Evolutionary conservation across 2,329 filamentous ascomycete genomes (phyloP), one percentile per base, ranked within the genome.

Genomic region (Aspergillus niger): DNA sequence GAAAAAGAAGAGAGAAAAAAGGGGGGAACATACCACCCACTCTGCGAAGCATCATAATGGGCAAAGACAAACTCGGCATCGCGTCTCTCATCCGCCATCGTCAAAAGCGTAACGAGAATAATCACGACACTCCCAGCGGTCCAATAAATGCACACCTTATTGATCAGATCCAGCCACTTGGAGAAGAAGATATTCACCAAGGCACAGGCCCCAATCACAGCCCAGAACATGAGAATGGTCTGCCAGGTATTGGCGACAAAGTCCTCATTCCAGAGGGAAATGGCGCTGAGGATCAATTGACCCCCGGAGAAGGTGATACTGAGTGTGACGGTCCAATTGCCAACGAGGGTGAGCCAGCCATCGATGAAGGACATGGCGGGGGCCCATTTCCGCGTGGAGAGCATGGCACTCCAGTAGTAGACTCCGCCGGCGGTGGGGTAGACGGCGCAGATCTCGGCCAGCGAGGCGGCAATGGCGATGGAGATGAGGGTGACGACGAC

Each of bases 121-220:
- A 91, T 88, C 54, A 91, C 62, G 3, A 90, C 87, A 44, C 85
- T 87, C 0, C 82, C 81, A 0, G 78, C 84, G 0, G 89, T 91
- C 89, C 89, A 91, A 71, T 86, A 89, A 57, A 91, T 90, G 72
- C 89, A 91, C 50, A 90, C 74, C 67, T 89, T 90, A 71, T 91
- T 91, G 71, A 91, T 88, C 56, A 89, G 66, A 69, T 90, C 87
- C 52, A 91, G 76, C 64, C 84, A 85, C 56, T 81, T 84, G 5
- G 85, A 81, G 0, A 81, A 82, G 67, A 90, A 91, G 22, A 87
- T 82, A 70, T 91, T 91, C 53, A 90, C 80, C 8, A 81, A 63
- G 67, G 87, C 87, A 69, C 85, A 89, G 26, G 90, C 72, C 6
- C 86, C 64, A 84, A 89, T 89, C 20, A 90, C 85, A 0, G 85